A percentile compares a stretch with the other conserved stretches of the same genome.
These are phyloP conservation scores for Clavaria fumosa DNA, from an alignment of 768 basidiomycete genomes.

Conservation along the genomic window DNA sequence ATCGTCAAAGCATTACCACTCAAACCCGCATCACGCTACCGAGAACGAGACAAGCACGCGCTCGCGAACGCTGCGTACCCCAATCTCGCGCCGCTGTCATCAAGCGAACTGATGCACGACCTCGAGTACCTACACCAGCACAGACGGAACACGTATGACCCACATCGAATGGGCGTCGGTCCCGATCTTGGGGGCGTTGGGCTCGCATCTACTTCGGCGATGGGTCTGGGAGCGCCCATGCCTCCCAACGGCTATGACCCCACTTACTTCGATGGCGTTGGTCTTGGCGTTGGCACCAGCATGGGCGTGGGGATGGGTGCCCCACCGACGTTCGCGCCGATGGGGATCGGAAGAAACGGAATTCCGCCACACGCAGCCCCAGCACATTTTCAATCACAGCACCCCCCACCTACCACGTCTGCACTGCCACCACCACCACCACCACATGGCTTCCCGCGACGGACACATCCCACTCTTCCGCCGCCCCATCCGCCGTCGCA, in stretches of 20 bases:
- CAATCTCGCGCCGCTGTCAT: constrained; percentile 31
- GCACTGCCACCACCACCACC: constrained; percentile 20
- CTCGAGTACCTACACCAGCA: constrained; percentile 39
- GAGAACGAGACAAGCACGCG: constrained; percentile 9
- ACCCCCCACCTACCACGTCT: constrained; percentile 21
- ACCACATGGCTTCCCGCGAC: constrained; percentile 23
- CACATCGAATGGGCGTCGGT: not conserved
- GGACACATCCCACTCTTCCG: constrained; percentile 12
- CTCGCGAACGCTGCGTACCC: constrained; percentile 22
- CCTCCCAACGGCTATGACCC: too few species aligned
- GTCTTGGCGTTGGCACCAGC: not conserved
- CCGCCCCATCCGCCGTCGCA: not conserved
- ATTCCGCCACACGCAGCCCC: too few species aligned
- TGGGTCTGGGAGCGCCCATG: not conserved
- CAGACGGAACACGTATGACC: constrained; percentile 16
- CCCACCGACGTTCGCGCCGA: constrained; percentile 1
- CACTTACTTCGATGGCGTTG: too few species aligned
- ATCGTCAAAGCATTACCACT: constrained; percentile 47
- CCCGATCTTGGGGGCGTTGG: constrained; percentile 3
- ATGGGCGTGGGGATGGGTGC: constrained; percentile 5
- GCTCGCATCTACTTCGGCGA: not conserved
- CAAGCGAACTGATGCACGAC: constrained; percentile 34
- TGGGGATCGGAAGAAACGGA: too few species aligned
- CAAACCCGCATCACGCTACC: constrained; percentile 12
- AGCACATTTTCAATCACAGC: constrained; percentile 16